Conservation (phyloP, 345 rosid genomes). For the Boechera stricta region DNA sequence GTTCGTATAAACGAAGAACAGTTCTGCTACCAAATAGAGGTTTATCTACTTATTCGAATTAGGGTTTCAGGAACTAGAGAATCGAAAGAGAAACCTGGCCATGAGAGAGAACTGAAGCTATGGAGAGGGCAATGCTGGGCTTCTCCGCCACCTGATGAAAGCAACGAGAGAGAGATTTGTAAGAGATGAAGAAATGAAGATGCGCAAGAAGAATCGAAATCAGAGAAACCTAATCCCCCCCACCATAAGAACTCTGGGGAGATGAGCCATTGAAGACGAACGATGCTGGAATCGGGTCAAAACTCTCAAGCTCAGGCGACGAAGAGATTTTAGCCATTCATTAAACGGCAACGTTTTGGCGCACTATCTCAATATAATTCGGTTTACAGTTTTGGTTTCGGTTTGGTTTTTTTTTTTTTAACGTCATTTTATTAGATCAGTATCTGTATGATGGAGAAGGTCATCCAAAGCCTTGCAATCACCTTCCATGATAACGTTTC, state of each 20-base stretch:
- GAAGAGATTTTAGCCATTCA: not conserved
- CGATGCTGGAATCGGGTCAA: slow-evolving; percentile 19
- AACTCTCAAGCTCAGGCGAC: slow-evolving; percentile 30
- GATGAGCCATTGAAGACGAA: slow-evolving; percentile 45
- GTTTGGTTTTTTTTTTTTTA: not conserved
- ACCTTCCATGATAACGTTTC: too few relatives aligned
- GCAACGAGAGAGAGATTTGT: slow-evolving; percentile 2
- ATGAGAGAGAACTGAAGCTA: slow-evolving; percentile 79
- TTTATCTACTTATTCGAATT: not conserved
- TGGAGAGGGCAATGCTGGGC: slow-evolving; percentile 92
- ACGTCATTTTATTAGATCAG: too few relatives aligned
- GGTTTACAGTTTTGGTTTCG: not conserved
- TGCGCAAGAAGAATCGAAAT: not conserved
- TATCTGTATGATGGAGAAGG: too few relatives aligned
- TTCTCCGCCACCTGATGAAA: slow-evolving; percentile 85
- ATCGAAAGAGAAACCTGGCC: slow-evolving; percentile 57
- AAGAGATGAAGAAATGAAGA: slow-evolving; percentile 2
- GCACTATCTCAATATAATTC: not conserved
- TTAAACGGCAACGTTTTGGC: not conserved
- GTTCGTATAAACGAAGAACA: not conserved
- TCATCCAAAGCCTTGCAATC: too few relatives aligned
- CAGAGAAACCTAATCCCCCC: not conserved
- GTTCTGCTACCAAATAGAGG: not conserved
- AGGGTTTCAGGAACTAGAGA: not conserved
- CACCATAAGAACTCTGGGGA: slow-evolving; percentile 56